Percentiles rank a stretch among this genome's conserved stretches.
Evolutionary conservation across 371 early-diverging fungal species (phyloP).

Genomic region (Mucor saturninus): DNA sequence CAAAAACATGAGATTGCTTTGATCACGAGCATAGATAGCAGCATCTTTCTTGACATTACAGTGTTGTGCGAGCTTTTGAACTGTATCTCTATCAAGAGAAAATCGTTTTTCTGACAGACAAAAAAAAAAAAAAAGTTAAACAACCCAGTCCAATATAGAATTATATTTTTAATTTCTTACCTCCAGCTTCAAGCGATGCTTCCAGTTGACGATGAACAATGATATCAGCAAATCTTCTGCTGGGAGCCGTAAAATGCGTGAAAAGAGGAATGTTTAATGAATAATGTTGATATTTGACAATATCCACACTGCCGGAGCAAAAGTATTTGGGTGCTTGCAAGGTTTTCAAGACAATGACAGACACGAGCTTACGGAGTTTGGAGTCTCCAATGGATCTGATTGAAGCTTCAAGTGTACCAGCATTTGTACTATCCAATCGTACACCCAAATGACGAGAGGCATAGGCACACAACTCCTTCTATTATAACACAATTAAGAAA

Average conservation of each 20-base stretch:
- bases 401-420: conserved; percentile 66
- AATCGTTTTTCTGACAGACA: conserved; percentile 48
- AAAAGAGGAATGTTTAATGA: conserved; percentile 77
- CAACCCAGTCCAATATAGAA: too few species aligned
- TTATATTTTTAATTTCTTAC: neutral
- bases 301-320: conserved; percentile 81
- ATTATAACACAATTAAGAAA: neutral
- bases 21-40: conserved; percentile 73
- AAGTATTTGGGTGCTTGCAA: conserved; percentile 88
- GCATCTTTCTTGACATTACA: conserved; percentile 81
- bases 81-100: conserved; percentile 50
- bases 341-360: conserved; percentile 69
- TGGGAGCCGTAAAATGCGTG: conserved; percentile 95
- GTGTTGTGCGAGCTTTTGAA: conserved; percentile 61
- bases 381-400: conserved; percentile 65
- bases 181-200: conserved; percentile 22
- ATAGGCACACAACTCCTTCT: conserved; percentile 42
- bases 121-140: too few species aligned
- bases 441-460: conserved; percentile 58
- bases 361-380: conserved; percentile 54
- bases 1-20: conserved; percentile 68
- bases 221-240: conserved; percentile 93
- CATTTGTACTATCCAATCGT: conserved; percentile 52
- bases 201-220: conserved; percentile 87
- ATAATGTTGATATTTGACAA: conserved; percentile 69